Evolutionary conservation across 2,329 filamentous ascomycete species (phyloP).

Genomic region (Ramularia collo-cygni): DNA sequence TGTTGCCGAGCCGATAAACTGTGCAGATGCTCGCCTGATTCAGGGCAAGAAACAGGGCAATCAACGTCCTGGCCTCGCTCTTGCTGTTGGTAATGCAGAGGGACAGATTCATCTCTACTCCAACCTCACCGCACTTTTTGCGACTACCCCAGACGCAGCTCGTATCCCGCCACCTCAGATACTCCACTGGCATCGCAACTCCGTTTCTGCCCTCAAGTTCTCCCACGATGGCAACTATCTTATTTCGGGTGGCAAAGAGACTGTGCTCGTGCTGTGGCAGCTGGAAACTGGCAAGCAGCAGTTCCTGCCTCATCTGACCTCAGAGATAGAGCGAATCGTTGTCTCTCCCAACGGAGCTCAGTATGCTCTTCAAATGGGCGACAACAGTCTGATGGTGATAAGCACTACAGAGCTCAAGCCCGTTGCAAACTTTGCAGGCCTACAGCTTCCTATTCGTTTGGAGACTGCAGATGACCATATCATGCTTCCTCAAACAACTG

Average conservation of each 20-base stretch:
- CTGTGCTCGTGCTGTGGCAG: slow-evolving; percentile 87
- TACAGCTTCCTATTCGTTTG: slow-evolving; percentile 50
- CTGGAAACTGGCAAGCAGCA: slow-evolving; percentile 77
- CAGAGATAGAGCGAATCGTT: slow-evolving; percentile 74
- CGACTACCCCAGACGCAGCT: slow-evolving; percentile 13
- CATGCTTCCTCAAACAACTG: slow-evolving; percentile 20
- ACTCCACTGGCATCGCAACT: slow-evolving; percentile 85
- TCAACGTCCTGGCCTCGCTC: slow-evolving; percentile 49
- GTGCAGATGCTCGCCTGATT: slow-evolving; percentile 53
- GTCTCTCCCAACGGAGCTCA: slow-evolving; percentile 73
- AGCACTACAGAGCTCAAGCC: slow-evolving; percentile 86
- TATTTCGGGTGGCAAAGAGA: slow-evolving; percentile 86
- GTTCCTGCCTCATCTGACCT: slow-evolving; percentile 82
- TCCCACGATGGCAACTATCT: slow-evolving; percentile 94
- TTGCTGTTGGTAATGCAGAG: slow-evolving; percentile 68
- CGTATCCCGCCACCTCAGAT: slow-evolving; percentile 50
- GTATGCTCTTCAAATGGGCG: slow-evolving; percentile 78
- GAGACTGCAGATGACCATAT: slow-evolving; percentile 8
- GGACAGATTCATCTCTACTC: slow-evolving; percentile 79
- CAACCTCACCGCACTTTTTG: slow-evolving; percentile 24
- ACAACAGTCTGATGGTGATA: slow-evolving; percentile 86
- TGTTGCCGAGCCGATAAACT: slow-evolving; percentile 58
- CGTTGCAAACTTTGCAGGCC: slow-evolving; percentile 73
- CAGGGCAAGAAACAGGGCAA: slow-evolving; percentile 30
- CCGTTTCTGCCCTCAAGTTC: slow-evolving; percentile 82